Conservation (phyloP, 1,284 basidiomycete genomes). For the Sporisorium graminicola region DNA sequence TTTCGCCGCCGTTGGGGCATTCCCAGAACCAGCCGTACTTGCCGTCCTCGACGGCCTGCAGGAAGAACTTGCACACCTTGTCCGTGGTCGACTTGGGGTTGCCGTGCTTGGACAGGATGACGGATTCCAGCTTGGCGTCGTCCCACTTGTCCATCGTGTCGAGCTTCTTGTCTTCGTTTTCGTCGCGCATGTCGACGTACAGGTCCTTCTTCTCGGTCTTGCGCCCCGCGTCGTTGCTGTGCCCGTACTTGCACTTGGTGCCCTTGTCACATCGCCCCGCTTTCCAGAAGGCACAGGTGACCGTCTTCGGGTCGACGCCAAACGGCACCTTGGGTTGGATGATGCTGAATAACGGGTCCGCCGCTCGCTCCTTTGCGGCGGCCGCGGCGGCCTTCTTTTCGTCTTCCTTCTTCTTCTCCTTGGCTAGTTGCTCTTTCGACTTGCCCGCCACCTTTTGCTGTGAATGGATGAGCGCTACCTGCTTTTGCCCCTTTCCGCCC, state of each 20-base stretch:
- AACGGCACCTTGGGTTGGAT: constrained; percentile 83
- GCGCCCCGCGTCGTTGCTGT: constrained; percentile 80
- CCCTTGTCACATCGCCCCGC: constrained; percentile 67
- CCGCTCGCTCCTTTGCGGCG: constrained; percentile 77
- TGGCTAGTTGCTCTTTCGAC: constrained; percentile 84
- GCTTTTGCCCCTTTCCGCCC: constrained; percentile 89
- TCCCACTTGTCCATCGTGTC: constrained; percentile 99
- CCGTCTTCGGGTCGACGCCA: constrained; percentile 76
- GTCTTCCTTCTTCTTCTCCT: constrained; percentile 80
- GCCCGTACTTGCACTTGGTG: constrained; percentile 92
- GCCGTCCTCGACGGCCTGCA: constrained; percentile 93
- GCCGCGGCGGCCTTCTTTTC: constrained; percentile 88
- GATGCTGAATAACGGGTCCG: constrained; percentile 67
- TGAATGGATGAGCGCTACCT: constrained; percentile 82
- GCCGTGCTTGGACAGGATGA: constrained; percentile 88
- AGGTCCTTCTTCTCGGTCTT: constrained; percentile 97
- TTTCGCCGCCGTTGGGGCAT: constrained; percentile 73
- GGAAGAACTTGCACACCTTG: constrained; percentile 94
- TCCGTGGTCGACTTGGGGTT: constrained; percentile 94
- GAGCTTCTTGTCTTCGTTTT: constrained; percentile 73
- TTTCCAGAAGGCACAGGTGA: constrained; percentile 67
- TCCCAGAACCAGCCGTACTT: constrained; percentile 93
- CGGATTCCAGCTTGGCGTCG: constrained; percentile 87
- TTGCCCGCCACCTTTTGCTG: constrained; percentile 76
- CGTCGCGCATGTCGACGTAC: constrained; percentile 87